These are phyloP conservation scores for Lodderomyces margitis DNA, from an alignment of 1,139 yeast genomes.

Conservation along the genomic window DNA sequence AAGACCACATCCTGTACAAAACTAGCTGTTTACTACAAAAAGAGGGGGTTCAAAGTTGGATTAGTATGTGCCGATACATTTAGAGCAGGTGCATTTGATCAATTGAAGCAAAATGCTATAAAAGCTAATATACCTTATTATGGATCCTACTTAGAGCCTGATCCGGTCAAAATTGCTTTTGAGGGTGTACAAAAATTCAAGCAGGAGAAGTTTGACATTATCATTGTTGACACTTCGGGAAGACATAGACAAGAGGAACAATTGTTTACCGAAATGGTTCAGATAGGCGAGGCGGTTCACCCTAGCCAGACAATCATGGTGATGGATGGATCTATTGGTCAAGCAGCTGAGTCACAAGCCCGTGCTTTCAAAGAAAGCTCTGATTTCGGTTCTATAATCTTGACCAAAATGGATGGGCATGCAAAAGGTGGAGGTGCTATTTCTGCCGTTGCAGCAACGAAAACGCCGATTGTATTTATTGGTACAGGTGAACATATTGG, in stretches of 20 bases:
- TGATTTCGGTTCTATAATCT: constrained; percentile 90
- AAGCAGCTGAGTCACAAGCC: constrained; percentile 95
- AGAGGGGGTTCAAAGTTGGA: constrained; percentile 93
- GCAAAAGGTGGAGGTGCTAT: constrained; percentile 99
- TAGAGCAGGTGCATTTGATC: constrained; percentile 99
- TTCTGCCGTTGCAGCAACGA: constrained; percentile 96
- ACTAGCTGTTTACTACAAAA: constrained; percentile 89
- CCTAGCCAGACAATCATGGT: constrained; percentile 98
- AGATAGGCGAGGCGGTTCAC: constrained; percentile 78
- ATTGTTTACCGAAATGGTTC: constrained; percentile 90
- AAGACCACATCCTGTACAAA: constrained; percentile 97
- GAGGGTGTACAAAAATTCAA: constrained; percentile 93
- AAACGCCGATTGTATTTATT: constrained; percentile 93
- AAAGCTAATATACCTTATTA: constrained; percentile 92
- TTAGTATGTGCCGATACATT: constrained; percentile 98
- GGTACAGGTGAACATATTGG: constrained; percentile 98
- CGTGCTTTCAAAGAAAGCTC: constrained; percentile 91
- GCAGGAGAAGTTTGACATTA: constrained; percentile 86
- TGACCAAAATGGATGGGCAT: constrained; percentile 98
- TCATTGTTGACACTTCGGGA: constrained; percentile 97
- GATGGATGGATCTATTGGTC: constrained; percentile 95
- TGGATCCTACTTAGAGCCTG: constrained; percentile 94
- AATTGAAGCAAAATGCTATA: constrained; percentile 94
- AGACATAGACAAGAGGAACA: constrained; percentile 95
- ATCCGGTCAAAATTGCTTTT: constrained; percentile 87